phyloP scores from a whole-genome alignment of 225 moss, liverwort and hornwort genomes.

The Pseudoscleropodium purum region DNA sequence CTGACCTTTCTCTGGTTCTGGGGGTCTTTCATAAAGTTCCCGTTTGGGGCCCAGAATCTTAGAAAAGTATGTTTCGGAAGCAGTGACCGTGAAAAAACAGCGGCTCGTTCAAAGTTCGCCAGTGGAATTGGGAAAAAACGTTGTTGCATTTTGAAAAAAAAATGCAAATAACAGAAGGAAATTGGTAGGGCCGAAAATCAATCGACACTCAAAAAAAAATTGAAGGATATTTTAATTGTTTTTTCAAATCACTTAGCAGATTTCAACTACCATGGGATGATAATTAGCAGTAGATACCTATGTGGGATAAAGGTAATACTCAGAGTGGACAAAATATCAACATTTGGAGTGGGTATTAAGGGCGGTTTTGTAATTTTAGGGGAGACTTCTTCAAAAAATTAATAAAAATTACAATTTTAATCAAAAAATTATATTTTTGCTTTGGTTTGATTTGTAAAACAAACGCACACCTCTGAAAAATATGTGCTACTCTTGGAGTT shows the following conservation, averaged over 20 bases:
- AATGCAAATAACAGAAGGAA: background rate
- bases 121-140: background rate
- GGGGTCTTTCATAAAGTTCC: background rate
- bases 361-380: no score
- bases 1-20: background rate
- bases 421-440: no score
- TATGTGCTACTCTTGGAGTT: no score
- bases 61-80: background rate
- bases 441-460: no score
- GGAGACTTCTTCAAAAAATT: no score
- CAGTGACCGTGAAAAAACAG: no score
- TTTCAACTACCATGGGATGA: background rate
- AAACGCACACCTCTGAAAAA: no score
- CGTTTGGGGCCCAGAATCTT: background rate
- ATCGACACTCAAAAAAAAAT: no score
- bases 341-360: no score
- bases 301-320: background rate
- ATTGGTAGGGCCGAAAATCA: background rate
- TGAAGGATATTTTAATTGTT: background rate
- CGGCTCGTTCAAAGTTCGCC: background rate
- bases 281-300: background rate
- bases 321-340: accelerated
- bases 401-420: no score
- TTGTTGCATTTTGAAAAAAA: background rate
- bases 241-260: background rate